A percentile compares a stretch with the other conserved stretches of the same genome.
phyloP scores from a whole-genome alignment of 805 yeast genomes.

The Scheffersomyces stipitis region DNA sequence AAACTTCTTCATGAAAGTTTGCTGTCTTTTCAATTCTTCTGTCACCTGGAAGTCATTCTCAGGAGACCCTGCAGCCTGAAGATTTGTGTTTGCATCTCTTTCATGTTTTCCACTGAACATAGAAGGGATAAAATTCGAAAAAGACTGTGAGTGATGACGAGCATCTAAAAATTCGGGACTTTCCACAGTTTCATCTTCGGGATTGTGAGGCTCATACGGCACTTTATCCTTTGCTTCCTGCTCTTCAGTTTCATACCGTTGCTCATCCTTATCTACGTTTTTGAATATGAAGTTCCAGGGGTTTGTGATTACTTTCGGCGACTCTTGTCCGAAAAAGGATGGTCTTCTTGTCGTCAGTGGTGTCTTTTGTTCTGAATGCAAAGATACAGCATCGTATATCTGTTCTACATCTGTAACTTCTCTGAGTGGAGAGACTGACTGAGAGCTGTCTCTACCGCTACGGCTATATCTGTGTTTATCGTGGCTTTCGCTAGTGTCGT shows the following conservation, averaged over 20 bases:
- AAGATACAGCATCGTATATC: conserved; percentile 9
- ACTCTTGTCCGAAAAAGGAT: conserved; percentile 12
- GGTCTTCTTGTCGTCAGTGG: conserved; percentile 1
- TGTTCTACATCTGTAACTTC: conserved; percentile 8
- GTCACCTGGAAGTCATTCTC: conserved; percentile 7
- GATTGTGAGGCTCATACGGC: conserved; percentile 8
- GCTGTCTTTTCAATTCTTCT: conserved; percentile 17
- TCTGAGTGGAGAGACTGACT: too few relatives aligned
- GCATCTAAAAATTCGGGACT: neutral
- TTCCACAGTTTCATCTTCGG: neutral
- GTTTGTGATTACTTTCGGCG: conserved; percentile 28
- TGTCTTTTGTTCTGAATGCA: conserved; percentile 1
- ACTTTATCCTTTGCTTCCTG: conserved; percentile 23
- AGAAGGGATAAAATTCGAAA: conserved; percentile 14
- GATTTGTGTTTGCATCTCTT: conserved; percentile 6
- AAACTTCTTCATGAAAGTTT: conserved; percentile 19
- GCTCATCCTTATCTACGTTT: conserved; percentile 30
- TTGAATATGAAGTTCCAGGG: conserved; percentile 30
- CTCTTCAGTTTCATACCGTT: conserved; percentile 29
- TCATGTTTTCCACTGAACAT: conserved; percentile 7
- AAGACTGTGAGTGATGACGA: conserved; percentile 12
- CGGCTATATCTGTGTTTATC: too few relatives aligned
- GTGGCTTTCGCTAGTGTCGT: too few relatives aligned
- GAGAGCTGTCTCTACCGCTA: too few relatives aligned
- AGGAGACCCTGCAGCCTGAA: conserved; percentile 5